Base-by-base conservation (phyloP, 2,329 filamentous ascomycete species). In the Gremmenia infestans region DNA sequence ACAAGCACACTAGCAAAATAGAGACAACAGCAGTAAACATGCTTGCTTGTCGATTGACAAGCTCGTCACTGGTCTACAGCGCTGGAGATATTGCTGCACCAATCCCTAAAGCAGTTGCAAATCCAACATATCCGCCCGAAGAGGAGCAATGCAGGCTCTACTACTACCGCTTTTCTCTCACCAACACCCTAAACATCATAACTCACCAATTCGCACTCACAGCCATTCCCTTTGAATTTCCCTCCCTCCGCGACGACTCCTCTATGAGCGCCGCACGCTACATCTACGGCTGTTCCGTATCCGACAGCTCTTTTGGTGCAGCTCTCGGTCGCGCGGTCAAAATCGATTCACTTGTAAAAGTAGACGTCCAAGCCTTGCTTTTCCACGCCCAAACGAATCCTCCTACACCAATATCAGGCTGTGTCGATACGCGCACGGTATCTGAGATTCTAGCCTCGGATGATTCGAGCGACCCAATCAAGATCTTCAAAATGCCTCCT, bases 121-220 rank as follows among this genome's bases (percentile, higher is more conserved):
- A 37, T 23, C 37, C 54, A 11, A 50, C 51, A 4, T 62, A 60
- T 32, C 70, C 70, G 22, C 14, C 53, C 1, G 83, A 87, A 58
- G 78, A 83, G 60, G 82, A 86, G 47, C 83, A 89, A 67, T 89
- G 85, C 57, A 78, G 85, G 5, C 73, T 89, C 0, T 89, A 88
- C 68, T 88, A 88, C 65, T 88, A 87, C 65, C 75, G 76, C 39
- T 88, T 89, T 63, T 72, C 74, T 1, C 68, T 87, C 1, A 54
- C 65, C 0, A 57, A 66, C 3, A 48, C 63, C 0, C 63, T 63
- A 3, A 66, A 68, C 35, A 53, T 28, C 0, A 86, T 88, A 43
- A 75, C 73, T 0, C 76, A 85, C 48, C 83, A 89, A 62, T 88
- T 84, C 73, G 83, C 82, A 0, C 72, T 89, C 1, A 79, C 82